Percentiles rank a stretch among this genome's conserved stretches.
These are phyloP conservation scores for Metarhizium rileyi DNA, from an alignment of 2,329 filamentous ascomycete species.

Conservation along the genomic window DNA sequence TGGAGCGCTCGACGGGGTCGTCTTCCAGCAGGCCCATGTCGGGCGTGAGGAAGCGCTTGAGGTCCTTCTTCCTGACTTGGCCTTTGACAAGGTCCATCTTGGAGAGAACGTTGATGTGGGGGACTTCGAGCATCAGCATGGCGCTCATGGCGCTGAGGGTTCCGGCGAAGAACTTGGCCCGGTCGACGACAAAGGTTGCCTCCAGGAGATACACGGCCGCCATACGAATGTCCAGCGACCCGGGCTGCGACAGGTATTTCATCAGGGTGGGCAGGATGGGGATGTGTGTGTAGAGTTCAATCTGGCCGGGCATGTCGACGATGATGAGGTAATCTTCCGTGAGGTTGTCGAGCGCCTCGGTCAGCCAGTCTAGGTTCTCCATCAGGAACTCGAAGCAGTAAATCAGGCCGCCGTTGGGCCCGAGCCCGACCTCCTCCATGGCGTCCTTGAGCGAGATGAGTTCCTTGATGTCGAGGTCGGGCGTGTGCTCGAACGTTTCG, in stretches of 20 bases:
- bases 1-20: slow-evolving; percentile 48
- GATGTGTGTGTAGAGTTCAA: slow-evolving; percentile 96
- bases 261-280: slow-evolving; percentile 81
- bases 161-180: slow-evolving; percentile 94
- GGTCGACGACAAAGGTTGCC: slow-evolving; percentile 89
- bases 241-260: slow-evolving; percentile 67
- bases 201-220: slow-evolving; percentile 93
- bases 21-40: slow-evolving; percentile 76
- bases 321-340: slow-evolving; percentile 96
- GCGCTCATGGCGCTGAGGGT: slow-evolving; percentile 95
- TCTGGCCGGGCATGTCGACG: slow-evolving; percentile 98
- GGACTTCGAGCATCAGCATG: slow-evolving; percentile 97
- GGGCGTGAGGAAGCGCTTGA: slow-evolving; percentile 84
- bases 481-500: slow-evolving; percentile 82
- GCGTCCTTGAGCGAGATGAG: slow-evolving; percentile 89
- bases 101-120: slow-evolving; percentile 89
- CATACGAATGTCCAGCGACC: slow-evolving; percentile 78
- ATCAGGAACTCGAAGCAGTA: slow-evolving; percentile 96
- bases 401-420: slow-evolving; percentile 85
- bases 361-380: slow-evolving; percentile 87
- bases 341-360: slow-evolving; percentile 71
- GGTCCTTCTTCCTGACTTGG: slow-evolving; percentile 74
- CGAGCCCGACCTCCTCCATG: slow-evolving; percentile 88
- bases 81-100: slow-evolving; percentile 98
- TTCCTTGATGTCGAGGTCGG: slow-evolving; percentile 91